Percentiles rank a stretch among this genome's conserved stretches.
phyloP scores from a whole-genome alignment of 345 rosid species.

The Salix dunnii region DNA sequence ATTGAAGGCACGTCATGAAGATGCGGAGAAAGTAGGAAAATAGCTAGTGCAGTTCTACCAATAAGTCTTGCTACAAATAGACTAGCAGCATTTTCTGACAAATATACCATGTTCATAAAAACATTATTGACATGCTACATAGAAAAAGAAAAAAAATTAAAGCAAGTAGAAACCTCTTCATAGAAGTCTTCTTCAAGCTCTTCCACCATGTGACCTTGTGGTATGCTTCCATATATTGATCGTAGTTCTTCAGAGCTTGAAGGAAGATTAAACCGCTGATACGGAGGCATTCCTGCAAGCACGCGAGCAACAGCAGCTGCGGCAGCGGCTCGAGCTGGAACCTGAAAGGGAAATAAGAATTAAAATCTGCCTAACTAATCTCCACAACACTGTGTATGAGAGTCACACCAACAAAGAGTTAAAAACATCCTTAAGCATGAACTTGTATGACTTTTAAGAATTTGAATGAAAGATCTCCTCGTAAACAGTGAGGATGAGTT shows the following conservation, averaged over 20 bases:
- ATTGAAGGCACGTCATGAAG: neutral
- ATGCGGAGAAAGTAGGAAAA: neutral
- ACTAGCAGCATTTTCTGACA: neutral
- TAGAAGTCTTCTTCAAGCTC: slow-evolving; percentile 85
- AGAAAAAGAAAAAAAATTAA: neutral
- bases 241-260: slow-evolving; percentile 72
- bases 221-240: slow-evolving; percentile 72
- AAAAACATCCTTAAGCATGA: too few species aligned
- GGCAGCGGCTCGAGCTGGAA: slow-evolving; percentile 95
- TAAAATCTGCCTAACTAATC: neutral
- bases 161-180: slow-evolving; percentile 50
- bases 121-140: neutral
- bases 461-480: neutral
- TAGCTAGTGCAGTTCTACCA: neutral
- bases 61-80: neutral
- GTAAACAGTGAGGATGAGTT: neutral
- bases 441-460: neutral
- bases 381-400: too few species aligned
- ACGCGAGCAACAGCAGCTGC: slow-evolving; percentile 98
- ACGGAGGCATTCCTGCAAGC: slow-evolving; percentile 76
- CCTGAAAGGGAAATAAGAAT: slow-evolving; percentile 35
- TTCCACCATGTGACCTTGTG: slow-evolving; percentile 47
- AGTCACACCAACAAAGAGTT: too few species aligned
- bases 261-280: slow-evolving; percentile 69
- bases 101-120: neutral